Evolutionary conservation across 2,329 filamentous ascomycete species (phyloP), one percentile per base, ranked within the genome.

Genomic region (Metarhizium rileyi): DNA sequence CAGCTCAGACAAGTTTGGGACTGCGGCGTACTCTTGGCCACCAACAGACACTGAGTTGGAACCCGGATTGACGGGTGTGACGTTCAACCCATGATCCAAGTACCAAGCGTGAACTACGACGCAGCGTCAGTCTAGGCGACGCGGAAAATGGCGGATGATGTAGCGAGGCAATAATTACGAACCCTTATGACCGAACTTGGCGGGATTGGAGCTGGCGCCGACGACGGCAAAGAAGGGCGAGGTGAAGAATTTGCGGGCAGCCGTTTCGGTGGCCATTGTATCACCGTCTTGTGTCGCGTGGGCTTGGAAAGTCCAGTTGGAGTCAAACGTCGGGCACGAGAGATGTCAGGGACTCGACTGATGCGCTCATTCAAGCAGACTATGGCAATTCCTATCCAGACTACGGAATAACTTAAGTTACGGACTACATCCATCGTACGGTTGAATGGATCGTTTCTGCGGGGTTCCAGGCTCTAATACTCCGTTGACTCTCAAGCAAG

Each of bases 121-220:
- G 10, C 35, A n/a, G 16, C 3, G 20, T 40, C 20, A 47, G 45
- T 28, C 10, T 4, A 9, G 6, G 20, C 12, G 38, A 23, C 10
- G 20, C 38, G 20, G 10, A 14, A 20, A 30, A 35, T 4, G 25
- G 26, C 38, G 14, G 46, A 23, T n/a, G 18, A n/a, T 20, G 27
- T 25, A 16, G 10, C n/a, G 12, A 14, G 26, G 28, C 26, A 38
- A 20, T 33, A n/a, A n/a, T n/a, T n/a, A 61, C 71, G 51, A 67
- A 90, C 90, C 83, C 73, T 89, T 90, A 68, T 95, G 86, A 23
- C 93, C 91, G 62, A 86, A 96, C 67, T 95, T 96, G 63, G 75
- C 72, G 38, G 86, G 75, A 68, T 95, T 89, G 47, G 86, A 87
- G 64, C 86, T 91, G 35, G 91, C 91, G 59, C 91, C 91, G 20